Conservation (phyloP, 306 rosid genomes). For the Quercus berberidifolia region DNA sequence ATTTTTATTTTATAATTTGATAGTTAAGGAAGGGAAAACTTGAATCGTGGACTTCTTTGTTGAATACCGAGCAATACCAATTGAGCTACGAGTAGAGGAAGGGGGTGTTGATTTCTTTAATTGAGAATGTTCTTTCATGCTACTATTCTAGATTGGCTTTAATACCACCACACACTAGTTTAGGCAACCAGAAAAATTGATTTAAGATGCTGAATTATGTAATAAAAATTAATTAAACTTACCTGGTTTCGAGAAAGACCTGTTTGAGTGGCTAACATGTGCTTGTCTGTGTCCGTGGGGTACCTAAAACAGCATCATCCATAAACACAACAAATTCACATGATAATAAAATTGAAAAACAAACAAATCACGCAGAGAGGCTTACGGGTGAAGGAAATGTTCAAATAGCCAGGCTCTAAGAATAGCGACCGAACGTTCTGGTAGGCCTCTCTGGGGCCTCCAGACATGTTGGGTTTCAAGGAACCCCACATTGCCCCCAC, state of each 20-base stretch:
- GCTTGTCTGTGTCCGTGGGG: constrained; percentile 97
- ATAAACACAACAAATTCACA: constrained; percentile 4
- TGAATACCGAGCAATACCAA: too few relatives aligned
- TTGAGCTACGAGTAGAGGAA: too few relatives aligned
- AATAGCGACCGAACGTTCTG: constrained; percentile 81
- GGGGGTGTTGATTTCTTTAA: too few relatives aligned
- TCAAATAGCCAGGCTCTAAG: constrained; percentile 95
- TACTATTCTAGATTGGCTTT: too few relatives aligned
- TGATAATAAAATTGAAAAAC: neutral
- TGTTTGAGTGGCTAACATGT: constrained; percentile 90
- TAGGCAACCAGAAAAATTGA: too few relatives aligned
- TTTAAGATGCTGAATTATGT: constrained; percentile 7
- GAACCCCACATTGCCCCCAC: constrained; percentile 34
- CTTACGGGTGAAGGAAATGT: constrained; percentile 99
- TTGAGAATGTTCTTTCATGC: too few relatives aligned
- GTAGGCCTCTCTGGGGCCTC: constrained; percentile 97
- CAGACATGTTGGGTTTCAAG: constrained; percentile 63
- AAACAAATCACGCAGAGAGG: neutral
- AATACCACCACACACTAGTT: too few relatives aligned
- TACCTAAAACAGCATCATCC: constrained; percentile 50
- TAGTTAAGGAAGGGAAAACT: too few relatives aligned
- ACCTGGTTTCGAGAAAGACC: constrained; percentile 98
- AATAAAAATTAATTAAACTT: constrained; percentile 25
- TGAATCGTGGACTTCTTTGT: too few relatives aligned
- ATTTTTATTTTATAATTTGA: too few relatives aligned